phyloP scores from a whole-genome alignment of 192 early-diverging fungal species.

The Coemansia biformis region DNA sequence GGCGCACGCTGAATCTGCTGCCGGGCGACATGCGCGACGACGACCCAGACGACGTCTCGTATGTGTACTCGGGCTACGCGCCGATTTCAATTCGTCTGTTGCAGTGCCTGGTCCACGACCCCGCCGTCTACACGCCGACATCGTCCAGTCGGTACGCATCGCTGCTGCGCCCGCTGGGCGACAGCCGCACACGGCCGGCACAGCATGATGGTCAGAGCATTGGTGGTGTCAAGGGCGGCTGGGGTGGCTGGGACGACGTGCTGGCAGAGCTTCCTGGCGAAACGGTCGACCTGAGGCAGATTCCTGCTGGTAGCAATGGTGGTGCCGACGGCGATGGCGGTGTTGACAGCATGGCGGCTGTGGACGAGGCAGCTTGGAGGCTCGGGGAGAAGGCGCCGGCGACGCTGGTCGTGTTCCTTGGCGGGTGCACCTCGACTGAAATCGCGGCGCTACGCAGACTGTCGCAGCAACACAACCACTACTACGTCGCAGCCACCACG shows the following conservation, averaged over 20 bases:
- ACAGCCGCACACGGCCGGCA: slow-evolving; percentile 15
- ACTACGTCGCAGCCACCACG: slow-evolving; percentile 84
- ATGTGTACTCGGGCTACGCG: slow-evolving; percentile 94
- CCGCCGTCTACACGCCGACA: slow-evolving; percentile 23
- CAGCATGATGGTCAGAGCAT: slow-evolving; percentile 14
- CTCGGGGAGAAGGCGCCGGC: slow-evolving; percentile 55
- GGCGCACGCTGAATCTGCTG: slow-evolving; percentile 69
- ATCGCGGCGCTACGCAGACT: slow-evolving; percentile 87
- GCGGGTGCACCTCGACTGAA: slow-evolving; percentile 93
- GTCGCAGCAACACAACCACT: slow-evolving; percentile 70
- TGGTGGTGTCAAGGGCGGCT: slow-evolving; percentile 56
- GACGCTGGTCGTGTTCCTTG: slow-evolving; percentile 89
- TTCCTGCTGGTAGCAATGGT: slow-evolving; percentile 6
- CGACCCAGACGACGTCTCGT: slow-evolving; percentile 80
- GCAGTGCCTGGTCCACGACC: slow-evolving; percentile 64
- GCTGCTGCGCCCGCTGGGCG: slow-evolving; percentile 43
- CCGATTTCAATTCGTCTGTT: slow-evolving; percentile 85
- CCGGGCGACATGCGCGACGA: slow-evolving; percentile 84
- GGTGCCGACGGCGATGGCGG: neutral
- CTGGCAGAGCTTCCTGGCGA: slow-evolving; percentile 73
- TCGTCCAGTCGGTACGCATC: slow-evolving; percentile 35
- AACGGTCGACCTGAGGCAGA: slow-evolving; percentile 73
- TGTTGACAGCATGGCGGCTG: slow-evolving; percentile 15
- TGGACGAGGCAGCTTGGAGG: slow-evolving; percentile 35
- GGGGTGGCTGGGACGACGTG: slow-evolving; percentile 87